Percentiles rank a stretch among this genome's conserved stretches.
Evolutionary conservation across 2,329 filamentous ascomycete species (phyloP).

Genomic region (Cladosporium colombiae): DNA sequence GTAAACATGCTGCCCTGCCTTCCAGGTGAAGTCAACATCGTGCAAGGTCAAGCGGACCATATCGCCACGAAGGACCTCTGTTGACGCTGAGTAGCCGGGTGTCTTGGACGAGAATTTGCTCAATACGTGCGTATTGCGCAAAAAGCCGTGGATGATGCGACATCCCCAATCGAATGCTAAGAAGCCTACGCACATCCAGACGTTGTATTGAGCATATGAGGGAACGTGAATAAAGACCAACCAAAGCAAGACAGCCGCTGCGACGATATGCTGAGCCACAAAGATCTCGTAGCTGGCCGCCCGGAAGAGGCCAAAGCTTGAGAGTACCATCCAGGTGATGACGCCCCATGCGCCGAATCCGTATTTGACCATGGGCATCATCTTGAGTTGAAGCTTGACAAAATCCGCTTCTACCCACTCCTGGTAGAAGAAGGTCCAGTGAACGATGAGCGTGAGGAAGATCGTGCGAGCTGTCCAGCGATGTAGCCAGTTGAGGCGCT

Average conservation of each 20-base stretch:
- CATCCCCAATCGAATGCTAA: constrained; percentile 34
- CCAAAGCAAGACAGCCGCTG: constrained; percentile 51
- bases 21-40: constrained; percentile 59
- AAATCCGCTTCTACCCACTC: constrained; percentile 56
- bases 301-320: constrained; percentile 53
- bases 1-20: constrained; percentile 64
- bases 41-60: constrained; percentile 59
- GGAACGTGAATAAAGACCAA: constrained; percentile 54
- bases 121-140: constrained; percentile 32
- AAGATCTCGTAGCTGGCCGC: constrained; percentile 56
- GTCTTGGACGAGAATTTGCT: constrained; percentile 3
- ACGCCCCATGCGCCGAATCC: constrained; percentile 57
- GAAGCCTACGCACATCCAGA: constrained; percentile 35
- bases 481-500: constrained; percentile 55
- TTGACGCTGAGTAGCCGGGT: constrained; percentile 30
- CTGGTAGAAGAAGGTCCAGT: constrained; percentile 57
- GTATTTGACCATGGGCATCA: constrained; percentile 51
- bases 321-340: constrained; percentile 53
- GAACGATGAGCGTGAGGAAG: constrained; percentile 55
- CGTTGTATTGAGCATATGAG: constrained; percentile 32
- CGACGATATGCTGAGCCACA: constrained; percentile 55
- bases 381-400: constrained; percentile 49
- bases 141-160: constrained; percentile 29
- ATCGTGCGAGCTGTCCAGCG: constrained; percentile 54
- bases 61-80: constrained; percentile 52